phyloP scores from a whole-genome alignment of 139 green algal species.

The Chara braunii region DNA sequence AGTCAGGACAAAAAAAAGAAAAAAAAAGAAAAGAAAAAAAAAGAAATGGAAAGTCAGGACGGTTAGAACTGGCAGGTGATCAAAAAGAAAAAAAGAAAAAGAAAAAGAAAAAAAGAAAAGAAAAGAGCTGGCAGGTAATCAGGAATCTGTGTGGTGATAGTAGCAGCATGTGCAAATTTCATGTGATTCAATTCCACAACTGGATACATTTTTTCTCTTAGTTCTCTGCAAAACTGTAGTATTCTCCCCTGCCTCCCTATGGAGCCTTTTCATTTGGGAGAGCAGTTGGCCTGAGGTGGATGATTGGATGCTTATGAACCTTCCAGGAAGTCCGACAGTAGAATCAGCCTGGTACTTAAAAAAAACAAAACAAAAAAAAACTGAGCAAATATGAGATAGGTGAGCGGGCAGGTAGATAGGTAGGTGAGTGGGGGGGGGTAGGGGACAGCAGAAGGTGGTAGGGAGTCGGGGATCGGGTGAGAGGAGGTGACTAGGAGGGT shows the following conservation, averaged over 20 bases:
- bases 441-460: constrained; percentile 2
- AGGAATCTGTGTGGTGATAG: too few relatives aligned
- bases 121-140: too few relatives aligned
- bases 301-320: neutral
- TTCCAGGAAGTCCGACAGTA: neutral
- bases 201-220: too few relatives aligned
- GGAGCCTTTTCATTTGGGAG: neutral
- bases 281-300: neutral
- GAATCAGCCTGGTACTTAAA: neutral
- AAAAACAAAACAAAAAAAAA: neutral
- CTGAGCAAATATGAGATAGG: neutral
- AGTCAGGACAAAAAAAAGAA: too few relatives aligned
- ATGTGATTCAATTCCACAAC: too few relatives aligned
- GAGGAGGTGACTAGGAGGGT: constrained; percentile 10
- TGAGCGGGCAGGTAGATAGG: constrained; percentile 4
- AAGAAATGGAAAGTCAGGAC: too few relatives aligned
- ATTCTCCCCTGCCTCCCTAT: neutral
- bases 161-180: too few relatives aligned
- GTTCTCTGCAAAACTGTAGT: neutral
- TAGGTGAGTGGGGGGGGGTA: constrained; percentile 4
- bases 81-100: too few relatives aligned
- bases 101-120: too few relatives aligned
- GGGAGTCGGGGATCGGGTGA: neutral
- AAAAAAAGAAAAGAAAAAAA: too few relatives aligned
- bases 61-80: too few relatives aligned